phyloP scores from a whole-genome alignment of 257 asterid genomes.

The Salvia miltiorrhiza region DNA sequence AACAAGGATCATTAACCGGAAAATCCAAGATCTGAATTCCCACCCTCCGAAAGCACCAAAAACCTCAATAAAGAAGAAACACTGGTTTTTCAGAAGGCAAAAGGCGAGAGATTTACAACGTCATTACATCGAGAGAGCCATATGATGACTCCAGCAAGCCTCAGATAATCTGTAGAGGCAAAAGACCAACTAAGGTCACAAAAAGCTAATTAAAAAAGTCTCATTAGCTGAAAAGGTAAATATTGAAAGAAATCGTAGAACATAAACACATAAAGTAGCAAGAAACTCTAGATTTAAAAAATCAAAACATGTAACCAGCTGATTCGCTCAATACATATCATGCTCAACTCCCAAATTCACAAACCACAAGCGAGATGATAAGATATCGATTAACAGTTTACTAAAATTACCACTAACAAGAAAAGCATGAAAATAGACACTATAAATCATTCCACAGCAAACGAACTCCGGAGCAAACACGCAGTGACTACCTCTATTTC shows the following conservation, averaged over 20 bases:
- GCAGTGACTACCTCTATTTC: not conserved
- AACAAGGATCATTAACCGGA: conserved; percentile 41
- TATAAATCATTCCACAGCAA: not conserved
- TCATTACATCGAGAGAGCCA: conserved; percentile 42
- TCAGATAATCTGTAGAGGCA: conserved; percentile 32
- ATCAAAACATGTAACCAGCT: not conserved
- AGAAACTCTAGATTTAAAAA: not conserved
- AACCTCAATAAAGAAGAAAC: conserved; percentile 7
- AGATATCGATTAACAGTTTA: not conserved
- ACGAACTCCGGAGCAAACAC: conserved; percentile 4
- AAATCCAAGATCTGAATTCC: conserved; percentile 24
- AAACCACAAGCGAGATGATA: not conserved
- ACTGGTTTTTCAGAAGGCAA: not conserved
- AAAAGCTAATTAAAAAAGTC: conserved; percentile 16
- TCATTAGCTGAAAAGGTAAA: not conserved
- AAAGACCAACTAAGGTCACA: conserved; percentile 1
- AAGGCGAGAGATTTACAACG: conserved; percentile 23
- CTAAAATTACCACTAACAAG: not conserved
- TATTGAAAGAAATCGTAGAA: not conserved
- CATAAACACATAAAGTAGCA: not conserved
- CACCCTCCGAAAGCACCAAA: conserved; percentile 10
- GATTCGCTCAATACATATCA: not conserved
- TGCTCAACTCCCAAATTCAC: not conserved
- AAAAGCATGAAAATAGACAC: not conserved
- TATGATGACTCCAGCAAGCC: conserved; percentile 27